Evolutionary conservation across 331 rosid species (phyloP).

Genomic region (Prunus yedoensis): DNA sequence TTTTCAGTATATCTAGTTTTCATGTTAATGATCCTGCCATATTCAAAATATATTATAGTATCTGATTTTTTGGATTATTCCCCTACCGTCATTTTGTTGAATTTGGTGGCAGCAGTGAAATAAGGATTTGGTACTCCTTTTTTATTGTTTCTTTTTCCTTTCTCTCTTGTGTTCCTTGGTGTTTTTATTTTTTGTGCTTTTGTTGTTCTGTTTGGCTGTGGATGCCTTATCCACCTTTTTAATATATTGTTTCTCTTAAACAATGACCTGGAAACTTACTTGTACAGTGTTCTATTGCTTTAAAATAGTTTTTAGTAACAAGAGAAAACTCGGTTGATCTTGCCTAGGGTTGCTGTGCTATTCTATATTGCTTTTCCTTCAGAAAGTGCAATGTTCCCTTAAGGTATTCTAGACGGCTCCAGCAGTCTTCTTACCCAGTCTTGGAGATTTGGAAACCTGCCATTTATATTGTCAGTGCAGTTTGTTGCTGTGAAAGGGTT

Average conservation of each 20-base stretch:
- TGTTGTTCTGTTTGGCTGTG: too few species aligned
- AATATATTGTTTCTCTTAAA: background rate
- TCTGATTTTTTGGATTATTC: too few species aligned
- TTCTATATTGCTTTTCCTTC: background rate
- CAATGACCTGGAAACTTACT: background rate
- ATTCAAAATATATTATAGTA: too few species aligned
- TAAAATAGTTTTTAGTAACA: background rate
- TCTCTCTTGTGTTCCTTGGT: too few species aligned
- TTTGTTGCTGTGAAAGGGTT: background rate
- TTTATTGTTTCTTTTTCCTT: too few species aligned
- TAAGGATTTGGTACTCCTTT: too few species aligned
- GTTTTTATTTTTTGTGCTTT: too few species aligned
- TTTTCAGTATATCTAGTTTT: too few species aligned
- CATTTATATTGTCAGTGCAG: background rate
- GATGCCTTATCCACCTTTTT: too few species aligned
- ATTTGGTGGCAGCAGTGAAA: too few species aligned
- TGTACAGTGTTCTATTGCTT: background rate
- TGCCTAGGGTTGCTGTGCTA: background rate
- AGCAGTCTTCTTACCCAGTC: background rate
- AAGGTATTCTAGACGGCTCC: background rate
- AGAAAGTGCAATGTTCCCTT: background rate
- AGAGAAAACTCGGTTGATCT: background rate
- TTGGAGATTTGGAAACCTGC: background rate
- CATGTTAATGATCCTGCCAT: too few species aligned
- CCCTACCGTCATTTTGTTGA: too few species aligned